These are phyloP conservation scores for Haberlea rhodopensis DNA, from an alignment of 257 asterid genomes.

Conservation along the genomic window DNA sequence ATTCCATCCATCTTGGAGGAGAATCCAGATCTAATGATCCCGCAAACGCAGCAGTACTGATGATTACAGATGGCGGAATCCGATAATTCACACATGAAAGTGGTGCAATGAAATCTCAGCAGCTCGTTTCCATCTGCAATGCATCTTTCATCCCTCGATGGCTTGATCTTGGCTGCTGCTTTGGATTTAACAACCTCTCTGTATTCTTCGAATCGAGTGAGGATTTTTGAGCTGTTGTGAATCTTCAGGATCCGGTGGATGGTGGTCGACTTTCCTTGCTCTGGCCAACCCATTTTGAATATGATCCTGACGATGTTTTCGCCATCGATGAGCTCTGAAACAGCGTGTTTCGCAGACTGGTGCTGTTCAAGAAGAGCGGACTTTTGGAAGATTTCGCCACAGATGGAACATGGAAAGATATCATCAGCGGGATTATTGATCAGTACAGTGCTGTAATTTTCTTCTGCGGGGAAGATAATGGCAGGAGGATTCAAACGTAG, in stretches of 20 bases:
- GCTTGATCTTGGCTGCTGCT: slow-evolving; percentile 42
- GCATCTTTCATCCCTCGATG: slow-evolving; percentile 53
- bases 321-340: slow-evolving; percentile 64
- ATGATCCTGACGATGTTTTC: slow-evolving; percentile 78
- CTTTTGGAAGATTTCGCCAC: slow-evolving; percentile 72
- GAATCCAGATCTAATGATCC: slow-evolving; percentile 65
- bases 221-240: slow-evolving; percentile 54
- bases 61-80: slow-evolving; percentile 50
- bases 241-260: slow-evolving; percentile 76
- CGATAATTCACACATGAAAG: slow-evolving; percentile 55
- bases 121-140: slow-evolving; percentile 86
- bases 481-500: slow-evolving; percentile 36
- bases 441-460: neutral
- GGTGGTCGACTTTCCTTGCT: slow-evolving; percentile 28
- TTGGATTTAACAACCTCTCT: slow-evolving; percentile 57
- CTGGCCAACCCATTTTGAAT: slow-evolving; percentile 86
- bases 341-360: slow-evolving; percentile 59
- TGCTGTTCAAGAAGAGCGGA: slow-evolving; percentile 54
- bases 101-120: slow-evolving; percentile 70
- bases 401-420: slow-evolving; percentile 61
- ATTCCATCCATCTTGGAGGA: slow-evolving; percentile 82
- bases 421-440: neutral
- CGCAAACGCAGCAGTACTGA: slow-evolving; percentile 71
- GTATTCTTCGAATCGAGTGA: slow-evolving; percentile 64
- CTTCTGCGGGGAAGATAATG: slow-evolving; percentile 24